Percentiles rank a stretch among this genome's conserved stretches.
These are phyloP conservation scores for Ramaria rubella DNA, from an alignment of 768 basidiomycete species.

Conservation along the genomic window DNA sequence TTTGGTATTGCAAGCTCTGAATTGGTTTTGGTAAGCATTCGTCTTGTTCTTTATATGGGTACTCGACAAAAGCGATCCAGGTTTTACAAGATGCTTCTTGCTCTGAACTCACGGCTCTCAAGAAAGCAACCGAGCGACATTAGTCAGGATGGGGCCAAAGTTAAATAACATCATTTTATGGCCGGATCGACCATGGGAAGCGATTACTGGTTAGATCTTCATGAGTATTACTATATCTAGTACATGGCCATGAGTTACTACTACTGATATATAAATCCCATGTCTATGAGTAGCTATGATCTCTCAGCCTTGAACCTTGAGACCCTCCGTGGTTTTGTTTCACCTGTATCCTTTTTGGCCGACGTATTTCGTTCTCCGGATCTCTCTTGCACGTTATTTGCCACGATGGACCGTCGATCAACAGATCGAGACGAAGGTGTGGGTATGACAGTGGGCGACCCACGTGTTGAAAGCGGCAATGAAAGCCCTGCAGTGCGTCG, in stretches of 20 bases:
- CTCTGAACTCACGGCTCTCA: no score
- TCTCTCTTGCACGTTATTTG: slow-evolving; percentile 22
- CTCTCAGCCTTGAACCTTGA: slow-evolving; percentile 34
- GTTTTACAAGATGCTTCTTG: slow-evolving; percentile 69
- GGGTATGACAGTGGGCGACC: background rate
- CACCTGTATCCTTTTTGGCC: slow-evolving; percentile 7
- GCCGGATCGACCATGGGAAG: no score
- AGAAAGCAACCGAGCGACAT: no score
- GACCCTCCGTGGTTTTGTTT: slow-evolving; percentile 2
- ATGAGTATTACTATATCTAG: no score
- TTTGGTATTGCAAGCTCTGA: slow-evolving; percentile 43
- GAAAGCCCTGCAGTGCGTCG: background rate
- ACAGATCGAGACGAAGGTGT: background rate
- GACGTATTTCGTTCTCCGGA: slow-evolving; percentile 12
- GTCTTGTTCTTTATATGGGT: background rate
- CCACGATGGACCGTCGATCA: slow-evolving; percentile 11
- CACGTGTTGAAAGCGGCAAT: background rate
- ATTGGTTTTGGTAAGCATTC: slow-evolving; percentile 62
- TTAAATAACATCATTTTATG: no score
- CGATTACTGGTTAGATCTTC: no score
- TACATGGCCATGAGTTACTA: no score
- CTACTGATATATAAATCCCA: no score
- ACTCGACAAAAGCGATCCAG: slow-evolving; percentile 27
- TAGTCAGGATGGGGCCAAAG: no score
- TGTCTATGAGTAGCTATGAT: no score